Evolutionary conservation across 1,284 basidiomycete species (phyloP), one percentile per base, ranked within the genome.

Genomic region (Cryptococcus amylolentus): DNA sequence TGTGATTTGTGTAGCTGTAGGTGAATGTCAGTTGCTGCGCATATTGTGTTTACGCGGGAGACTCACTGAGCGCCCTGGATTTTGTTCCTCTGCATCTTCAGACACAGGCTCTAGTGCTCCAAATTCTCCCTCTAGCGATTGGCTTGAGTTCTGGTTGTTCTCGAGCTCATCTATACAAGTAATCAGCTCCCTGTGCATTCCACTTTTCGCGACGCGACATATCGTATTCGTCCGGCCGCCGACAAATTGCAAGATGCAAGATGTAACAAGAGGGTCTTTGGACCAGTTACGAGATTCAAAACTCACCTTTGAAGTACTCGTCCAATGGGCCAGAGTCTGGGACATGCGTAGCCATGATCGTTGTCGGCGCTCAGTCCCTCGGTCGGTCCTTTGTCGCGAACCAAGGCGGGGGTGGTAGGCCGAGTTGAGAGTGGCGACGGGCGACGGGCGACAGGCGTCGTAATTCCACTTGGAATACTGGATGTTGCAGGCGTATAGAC

Each of bases 251-350:
- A 13, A 18, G 28, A 23, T 40, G 40, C 37, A 13, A 10, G 13
- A 28, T 42, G 45, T 18, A 18, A 40, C 10, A 39, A 37, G 49
- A 49, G 14, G 18, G 27, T 23, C 23, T 23, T 23, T 23, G 23
- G 23, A 23, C 23, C 23, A 23, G 1, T 23, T 23, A 23, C 23
- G 23, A 23, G 23, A 23, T 23, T 23, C 23, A 23, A 4, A 1
- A 51, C 62, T 46, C 43, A 67, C 65, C 62, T 42, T 53, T 48
- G 27, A 66, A 58, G 54, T 65, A 67, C 4, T 65, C 61, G 43
- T 63, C 61, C 49, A 64, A 51, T 13, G 62, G 65, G 35, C 64
- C 56, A 28, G 49, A 41, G 42, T 63, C 52, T 20, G 51, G 52
- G 18, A 59, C 49, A 40, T 51, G 56, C 26, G 52, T 60, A 14